Base-by-base conservation (phyloP, 306 rosid genomes). In the Hylodesmum podocarpum region DNA sequence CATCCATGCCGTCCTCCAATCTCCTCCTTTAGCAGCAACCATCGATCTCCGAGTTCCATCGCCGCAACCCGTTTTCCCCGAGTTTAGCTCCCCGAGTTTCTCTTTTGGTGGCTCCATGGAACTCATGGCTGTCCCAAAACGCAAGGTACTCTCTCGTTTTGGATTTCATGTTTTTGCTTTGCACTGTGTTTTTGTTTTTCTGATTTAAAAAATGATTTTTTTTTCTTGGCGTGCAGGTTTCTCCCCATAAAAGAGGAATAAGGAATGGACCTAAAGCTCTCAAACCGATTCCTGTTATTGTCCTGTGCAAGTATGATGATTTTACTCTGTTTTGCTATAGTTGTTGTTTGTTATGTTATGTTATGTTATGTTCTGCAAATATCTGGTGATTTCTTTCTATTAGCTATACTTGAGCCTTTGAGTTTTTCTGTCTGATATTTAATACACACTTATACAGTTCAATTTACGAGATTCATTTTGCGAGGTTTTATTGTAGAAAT, bases 121-220 rank as follows among this genome's bases (percentile, higher is more conserved):
- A 77, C 96, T 93, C 79, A 91, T 93, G 98, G 96, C 88, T 78
- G 97, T 87, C 54, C 98, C 97, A 4, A 91, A 88, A 86, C 81
- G 64, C 49, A 93, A 88, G 96, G 97, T 78, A 91, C 44, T 15
- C 37, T 57, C 61, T 28, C 37, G 8, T 41, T 67, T 72, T 66
- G 21, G 18, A 47, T 76, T 71, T 72, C 6, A 11, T 57, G 15
- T 47, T 80, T 14, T 49, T 76, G 36, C 61, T 63, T 40, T 57
- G 34, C 33, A 14, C 51, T 68, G 18, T 37, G 31, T 41, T 10
- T 27, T 46, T 46, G 22, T 27, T 65, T 76, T 57, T 63, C 36
- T 37, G 47, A 4, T 4, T 10, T 27, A 19, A n/a, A 2, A 1
- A 8, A 22, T 53, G 72, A 16, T 44, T 47, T 39, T 57, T 80